A percentile compares a stretch with the other conserved stretches of the same genome.
These are phyloP conservation scores for Salix viminalis DNA, from an alignment of 345 rosid species.

Conservation along the genomic window DNA sequence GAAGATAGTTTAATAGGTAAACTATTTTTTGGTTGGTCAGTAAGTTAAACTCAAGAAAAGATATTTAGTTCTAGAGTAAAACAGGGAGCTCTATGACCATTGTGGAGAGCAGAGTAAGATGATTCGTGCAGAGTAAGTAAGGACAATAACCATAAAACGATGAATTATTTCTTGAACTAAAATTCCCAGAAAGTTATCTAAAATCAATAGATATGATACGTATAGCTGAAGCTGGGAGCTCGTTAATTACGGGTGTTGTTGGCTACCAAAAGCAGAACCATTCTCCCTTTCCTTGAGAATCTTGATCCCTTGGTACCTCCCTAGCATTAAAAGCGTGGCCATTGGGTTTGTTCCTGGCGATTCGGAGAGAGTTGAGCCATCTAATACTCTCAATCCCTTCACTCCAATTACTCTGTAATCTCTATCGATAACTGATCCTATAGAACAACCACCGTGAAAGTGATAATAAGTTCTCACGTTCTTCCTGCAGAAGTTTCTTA, in stretches of 20 bases:
- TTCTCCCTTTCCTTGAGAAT: constrained; percentile 36
- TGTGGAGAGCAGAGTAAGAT: no score
- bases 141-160: no score
- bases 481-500: constrained; percentile 54
- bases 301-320: constrained; percentile 67
- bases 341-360: constrained; percentile 91
- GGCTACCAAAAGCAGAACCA: not conserved
- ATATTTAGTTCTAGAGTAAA: no score
- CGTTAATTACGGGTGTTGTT: not conserved
- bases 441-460: constrained; percentile 58
- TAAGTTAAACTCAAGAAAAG: no score
- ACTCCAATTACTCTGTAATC: constrained; percentile 48
- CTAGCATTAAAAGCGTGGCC: constrained; percentile 70
- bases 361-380: constrained; percentile 63
- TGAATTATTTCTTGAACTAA: no score
- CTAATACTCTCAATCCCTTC: constrained; percentile 51
- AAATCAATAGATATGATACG: no score
- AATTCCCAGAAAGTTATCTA: no score
- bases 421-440: constrained; percentile 53
- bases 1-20: no score
- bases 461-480: constrained; percentile 63
- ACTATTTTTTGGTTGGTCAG: no score
- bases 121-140: no score
- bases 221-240: not conserved
- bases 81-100: no score